A percentile compares a stretch with the other conserved stretches of the same genome.
Conservation (phyloP, 2,329 filamentous ascomycete species). For the Dactylellina sp. region DNA sequence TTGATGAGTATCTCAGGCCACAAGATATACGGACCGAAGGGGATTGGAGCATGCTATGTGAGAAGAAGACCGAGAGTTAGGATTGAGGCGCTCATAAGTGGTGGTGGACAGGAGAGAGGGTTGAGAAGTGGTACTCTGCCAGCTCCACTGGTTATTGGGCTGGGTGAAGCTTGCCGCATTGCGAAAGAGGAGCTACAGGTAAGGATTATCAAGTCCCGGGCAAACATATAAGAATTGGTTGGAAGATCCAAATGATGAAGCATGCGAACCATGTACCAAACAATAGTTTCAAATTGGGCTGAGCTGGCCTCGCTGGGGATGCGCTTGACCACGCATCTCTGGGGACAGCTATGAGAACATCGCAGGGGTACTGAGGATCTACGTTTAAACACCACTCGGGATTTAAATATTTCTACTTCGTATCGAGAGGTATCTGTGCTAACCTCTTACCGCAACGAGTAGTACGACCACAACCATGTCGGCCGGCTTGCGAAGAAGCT, state of each 20-base stretch:
- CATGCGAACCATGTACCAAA: slow-evolving; percentile 74
- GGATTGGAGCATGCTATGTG: slow-evolving; percentile 95
- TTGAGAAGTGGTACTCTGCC: slow-evolving; percentile 93
- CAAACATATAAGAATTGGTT: slow-evolving; percentile 20
- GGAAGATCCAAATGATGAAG: slow-evolving; percentile 75
- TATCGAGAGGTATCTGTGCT: slow-evolving; percentile 7
- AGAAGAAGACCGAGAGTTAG: slow-evolving; percentile 91
- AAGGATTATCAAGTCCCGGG: slow-evolving; percentile 66
- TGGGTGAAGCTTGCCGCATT: slow-evolving; percentile 94
- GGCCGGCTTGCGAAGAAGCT: slow-evolving; percentile 84
- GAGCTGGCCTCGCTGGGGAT: slow-evolving; percentile 42
- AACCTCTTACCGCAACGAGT: slow-evolving; percentile 33
- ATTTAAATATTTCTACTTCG: neutral
- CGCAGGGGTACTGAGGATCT: slow-evolving; percentile 59
- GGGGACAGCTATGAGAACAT: slow-evolving; percentile 49
- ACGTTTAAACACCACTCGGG: slow-evolving; percentile 1
- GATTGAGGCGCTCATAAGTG: slow-evolving; percentile 93
- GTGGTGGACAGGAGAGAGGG: slow-evolving; percentile 95
- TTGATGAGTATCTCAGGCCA: slow-evolving; percentile 98
- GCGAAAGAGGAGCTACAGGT: slow-evolving; percentile 90
- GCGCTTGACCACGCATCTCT: slow-evolving; percentile 52
- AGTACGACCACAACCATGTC: slow-evolving; percentile 94
- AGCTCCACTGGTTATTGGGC: slow-evolving; percentile 87
- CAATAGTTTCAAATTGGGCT: slow-evolving; percentile 56
- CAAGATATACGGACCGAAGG: slow-evolving; percentile 98